A percentile compares a stretch with the other conserved stretches of the same genome.
Conservation (phyloP, 1,139 yeast genomes). For the Pichia sp. region DNA sequence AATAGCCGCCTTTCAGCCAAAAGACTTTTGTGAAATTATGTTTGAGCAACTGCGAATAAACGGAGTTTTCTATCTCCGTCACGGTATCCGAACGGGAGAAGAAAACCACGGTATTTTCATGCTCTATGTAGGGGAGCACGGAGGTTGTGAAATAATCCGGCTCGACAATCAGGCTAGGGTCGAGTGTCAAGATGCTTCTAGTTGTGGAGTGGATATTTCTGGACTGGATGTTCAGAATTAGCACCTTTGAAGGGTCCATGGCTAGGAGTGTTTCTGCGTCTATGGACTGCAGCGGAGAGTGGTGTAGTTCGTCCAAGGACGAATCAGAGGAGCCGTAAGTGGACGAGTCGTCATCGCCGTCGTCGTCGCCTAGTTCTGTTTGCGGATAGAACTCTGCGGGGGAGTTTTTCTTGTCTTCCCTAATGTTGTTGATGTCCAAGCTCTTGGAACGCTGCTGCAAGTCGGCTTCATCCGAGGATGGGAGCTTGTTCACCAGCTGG, state of each 20-base stretch:
- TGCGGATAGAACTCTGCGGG: conserved; percentile 14
- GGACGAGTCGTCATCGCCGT: neutral
- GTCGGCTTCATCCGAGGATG: neutral
- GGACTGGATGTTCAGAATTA: conserved; percentile 9
- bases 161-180: conserved; percentile 6
- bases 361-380: neutral
- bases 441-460: neutral
- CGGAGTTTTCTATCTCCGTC: conserved; percentile 5
- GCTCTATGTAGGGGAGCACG: conserved; percentile 8
- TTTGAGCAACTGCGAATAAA: neutral
- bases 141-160: neutral
- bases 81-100: conserved; percentile 13
- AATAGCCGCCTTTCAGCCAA: conserved; percentile 19
- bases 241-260: conserved; percentile 1
- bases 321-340: neutral
- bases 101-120: conserved; percentile 9
- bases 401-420: conserved; percentile 2
- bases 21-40: conserved; percentile 4
- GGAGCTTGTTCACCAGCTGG: neutral
- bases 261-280: conserved; percentile 1
- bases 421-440: conserved; percentile 8
- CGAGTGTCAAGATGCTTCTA: conserved; percentile 6
- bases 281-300: neutral
- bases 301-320: neutral
- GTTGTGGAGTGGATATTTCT: conserved; percentile 6